Evolutionary conservation across 306 rosid genomes (phyloP).

Genomic region (Acmispon strigosus): DNA sequence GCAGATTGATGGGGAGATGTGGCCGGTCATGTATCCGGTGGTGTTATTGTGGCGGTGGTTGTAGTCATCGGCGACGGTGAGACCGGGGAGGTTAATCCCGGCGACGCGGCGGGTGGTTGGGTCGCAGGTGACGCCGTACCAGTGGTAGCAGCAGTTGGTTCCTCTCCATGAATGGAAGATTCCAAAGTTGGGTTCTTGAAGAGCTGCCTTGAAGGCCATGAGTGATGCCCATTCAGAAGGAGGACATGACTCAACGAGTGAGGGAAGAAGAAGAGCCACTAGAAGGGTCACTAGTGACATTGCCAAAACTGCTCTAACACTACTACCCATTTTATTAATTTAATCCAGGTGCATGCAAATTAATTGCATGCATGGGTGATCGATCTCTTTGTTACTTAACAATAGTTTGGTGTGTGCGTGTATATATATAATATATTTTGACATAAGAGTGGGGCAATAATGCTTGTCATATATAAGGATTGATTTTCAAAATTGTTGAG

Average conservation of each 20-base stretch:
- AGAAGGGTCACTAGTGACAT: not conserved
- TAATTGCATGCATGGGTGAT: no score
- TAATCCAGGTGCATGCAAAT: not conserved
- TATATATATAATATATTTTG: no score
- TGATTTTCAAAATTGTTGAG: no score
- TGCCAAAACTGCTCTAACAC: not conserved
- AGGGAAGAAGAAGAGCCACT: not conserved
- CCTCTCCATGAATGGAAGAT: slow-evolving; percentile 83
- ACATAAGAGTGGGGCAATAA: not conserved
- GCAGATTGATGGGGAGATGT: slow-evolving; percentile 63
- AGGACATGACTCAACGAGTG: slow-evolving; percentile 35
- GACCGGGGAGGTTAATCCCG: slow-evolving; percentile 52
- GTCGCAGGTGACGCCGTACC: slow-evolving; percentile 81
- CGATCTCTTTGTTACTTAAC: not conserved
- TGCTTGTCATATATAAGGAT: slow-evolving; percentile 1
- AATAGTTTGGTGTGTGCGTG: not conserved
- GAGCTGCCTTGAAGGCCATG: slow-evolving; percentile 51
- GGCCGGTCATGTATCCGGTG: slow-evolving; percentile 55
- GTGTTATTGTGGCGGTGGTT: slow-evolving; percentile 17
- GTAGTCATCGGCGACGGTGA: slow-evolving; percentile 43
- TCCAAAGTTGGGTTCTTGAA: slow-evolving; percentile 46
- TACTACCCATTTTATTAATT: not conserved
- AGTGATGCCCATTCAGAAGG: slow-evolving; percentile 66
- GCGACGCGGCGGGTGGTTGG: slow-evolving; percentile 46
- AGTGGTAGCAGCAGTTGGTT: slow-evolving; percentile 62